Conservation (phyloP, 768 basidiomycete species). For the Hydnum rufescens region DNA sequence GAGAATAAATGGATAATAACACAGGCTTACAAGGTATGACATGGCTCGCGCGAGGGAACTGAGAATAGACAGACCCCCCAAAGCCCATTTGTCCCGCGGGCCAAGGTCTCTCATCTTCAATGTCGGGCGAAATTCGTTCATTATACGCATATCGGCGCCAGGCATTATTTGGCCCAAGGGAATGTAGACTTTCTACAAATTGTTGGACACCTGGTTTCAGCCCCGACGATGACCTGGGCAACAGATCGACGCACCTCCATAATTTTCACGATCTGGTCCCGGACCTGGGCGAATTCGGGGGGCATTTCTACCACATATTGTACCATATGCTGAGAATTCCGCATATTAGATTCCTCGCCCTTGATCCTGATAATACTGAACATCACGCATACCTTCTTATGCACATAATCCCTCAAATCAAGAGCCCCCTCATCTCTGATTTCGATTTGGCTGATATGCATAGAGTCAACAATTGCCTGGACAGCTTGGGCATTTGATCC, state of each 20-base stretch:
- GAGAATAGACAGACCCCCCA: constrained; percentile 31
- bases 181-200: constrained; percentile 14
- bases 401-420: constrained; percentile 70
- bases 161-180: not conserved
- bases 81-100: constrained; percentile 26
- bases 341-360: not conserved
- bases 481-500: constrained; percentile 72
- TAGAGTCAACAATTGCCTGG: constrained; percentile 72
- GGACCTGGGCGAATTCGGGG: constrained; percentile 41
- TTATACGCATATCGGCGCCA: not conserved
- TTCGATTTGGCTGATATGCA: constrained; percentile 91
- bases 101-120: constrained; percentile 20
- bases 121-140: constrained; percentile 13
- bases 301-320: constrained; percentile 62
- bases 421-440: constrained; percentile 81
- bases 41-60: constrained; percentile 55
- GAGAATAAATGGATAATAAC: too few relatives aligned
- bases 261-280: constrained; percentile 43
- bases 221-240: not conserved
- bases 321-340: constrained; percentile 34
- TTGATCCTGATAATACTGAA: not conserved
- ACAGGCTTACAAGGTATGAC: constrained; percentile 70
- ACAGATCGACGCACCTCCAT: constrained; percentile 37
- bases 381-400: constrained; percentile 50
- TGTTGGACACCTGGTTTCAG: not conserved